Percentiles rank a stretch among this genome's conserved stretches.
phyloP scores from a whole-genome alignment of 352 stramenopile species.

The Globisporangium paddicum region DNA sequence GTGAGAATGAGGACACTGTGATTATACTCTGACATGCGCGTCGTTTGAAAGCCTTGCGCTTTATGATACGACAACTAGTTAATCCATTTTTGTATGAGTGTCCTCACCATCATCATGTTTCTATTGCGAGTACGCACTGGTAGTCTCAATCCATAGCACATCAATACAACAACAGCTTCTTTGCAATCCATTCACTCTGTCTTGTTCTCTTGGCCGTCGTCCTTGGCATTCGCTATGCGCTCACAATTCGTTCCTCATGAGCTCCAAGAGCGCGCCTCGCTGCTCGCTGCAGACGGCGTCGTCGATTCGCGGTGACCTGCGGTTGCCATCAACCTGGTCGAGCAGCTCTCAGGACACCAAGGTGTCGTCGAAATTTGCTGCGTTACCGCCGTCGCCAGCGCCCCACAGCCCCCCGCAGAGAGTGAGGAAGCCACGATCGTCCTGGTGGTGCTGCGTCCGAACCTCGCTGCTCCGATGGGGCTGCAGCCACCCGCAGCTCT shows the following conservation, averaged over 20 bases:
- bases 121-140: too few species aligned
- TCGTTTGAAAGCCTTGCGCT: constrained; percentile 63
- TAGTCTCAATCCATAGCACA: neutral
- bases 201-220: constrained; percentile 3
- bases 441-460: neutral
- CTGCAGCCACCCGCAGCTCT: constrained; percentile 38
- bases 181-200: neutral
- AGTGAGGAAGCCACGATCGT: neutral
- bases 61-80: constrained; percentile 82
- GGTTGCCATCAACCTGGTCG: constrained; percentile 11
- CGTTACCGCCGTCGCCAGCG: neutral
- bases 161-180: constrained; percentile 1
- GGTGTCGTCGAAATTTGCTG: neutral
- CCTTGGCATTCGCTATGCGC: too few species aligned
- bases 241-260: too few species aligned
- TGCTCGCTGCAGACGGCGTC: constrained; percentile 17
- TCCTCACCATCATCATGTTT: neutral
- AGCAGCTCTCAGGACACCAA: neutral
- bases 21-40: constrained; percentile 79
- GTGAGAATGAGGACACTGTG: constrained; percentile 28
- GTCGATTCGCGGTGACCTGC: constrained; percentile 21
- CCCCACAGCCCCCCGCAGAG: neutral
- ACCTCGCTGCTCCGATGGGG: constrained; percentile 16
- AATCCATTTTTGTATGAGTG: constrained; percentile 81
- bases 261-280: constrained; percentile 3